Conservation (phyloP, 1,284 basidiomycete species). For the Sparassis latifolia region DNA sequence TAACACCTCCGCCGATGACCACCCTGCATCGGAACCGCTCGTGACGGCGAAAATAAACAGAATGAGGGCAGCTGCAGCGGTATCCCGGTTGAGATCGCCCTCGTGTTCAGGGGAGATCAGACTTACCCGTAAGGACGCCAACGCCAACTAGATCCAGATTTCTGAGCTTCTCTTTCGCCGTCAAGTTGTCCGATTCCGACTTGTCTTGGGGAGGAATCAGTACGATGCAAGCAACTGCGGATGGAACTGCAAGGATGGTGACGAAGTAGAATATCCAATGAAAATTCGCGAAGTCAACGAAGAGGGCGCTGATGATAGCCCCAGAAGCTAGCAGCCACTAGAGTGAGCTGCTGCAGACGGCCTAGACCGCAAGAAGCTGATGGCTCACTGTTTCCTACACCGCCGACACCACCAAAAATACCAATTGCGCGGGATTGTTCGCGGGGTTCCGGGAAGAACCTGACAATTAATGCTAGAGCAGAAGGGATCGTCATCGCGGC, state of each 20-base stretch:
- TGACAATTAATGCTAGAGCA: slow-evolving; percentile 32
- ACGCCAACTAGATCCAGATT: slow-evolving; percentile 13
- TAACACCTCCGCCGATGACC: slow-evolving; percentile 28
- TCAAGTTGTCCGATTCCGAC: slow-evolving; percentile 2
- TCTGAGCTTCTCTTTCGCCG: slow-evolving; percentile 2
- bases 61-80: slow-evolving; percentile 24
- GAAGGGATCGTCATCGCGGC: slow-evolving; percentile 31
- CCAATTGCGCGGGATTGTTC: slow-evolving; percentile 31
- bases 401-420: slow-evolving; percentile 28
- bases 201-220: slow-evolving; percentile 27
- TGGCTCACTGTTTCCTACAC: slow-evolving; percentile 29
- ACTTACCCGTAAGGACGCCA: slow-evolving; percentile 17
- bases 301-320: slow-evolving; percentile 25
- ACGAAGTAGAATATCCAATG: slow-evolving; percentile 33
- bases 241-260: slow-evolving; percentile 28
- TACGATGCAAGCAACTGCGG: slow-evolving; percentile 13
- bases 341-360: not conserved
- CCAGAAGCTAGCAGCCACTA: slow-evolving; percentile 18
- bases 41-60: slow-evolving; percentile 38
- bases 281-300: slow-evolving; percentile 27
- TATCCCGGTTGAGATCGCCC: no score
- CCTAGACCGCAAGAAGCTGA: slow-evolving; percentile 1
- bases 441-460: slow-evolving; percentile 29
- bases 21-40: slow-evolving; percentile 30
- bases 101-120: not conserved